Evolutionary conservation across 768 basidiomycete species (phyloP), one percentile per base, ranked within the genome.

Genomic region (Phaeotremella fagi): DNA sequence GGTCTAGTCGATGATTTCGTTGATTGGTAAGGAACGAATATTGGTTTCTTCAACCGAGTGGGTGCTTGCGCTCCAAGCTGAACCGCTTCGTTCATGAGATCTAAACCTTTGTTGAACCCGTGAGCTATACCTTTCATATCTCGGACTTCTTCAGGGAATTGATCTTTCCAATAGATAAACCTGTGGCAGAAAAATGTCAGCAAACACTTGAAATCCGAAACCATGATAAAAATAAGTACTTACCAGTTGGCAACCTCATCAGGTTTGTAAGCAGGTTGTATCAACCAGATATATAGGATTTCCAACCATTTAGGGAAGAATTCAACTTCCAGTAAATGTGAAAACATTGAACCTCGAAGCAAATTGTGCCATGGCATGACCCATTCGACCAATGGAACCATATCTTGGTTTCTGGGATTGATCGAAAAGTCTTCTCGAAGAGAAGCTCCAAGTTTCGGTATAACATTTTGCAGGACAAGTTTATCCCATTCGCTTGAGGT

Each of bases 251-350:
- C 87, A 9, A 99, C 90, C 73, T 98, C 90, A 62, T 87, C 88
- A 63, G 90, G 86, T 76, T 83, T 91, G 66, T 86, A 86, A 42
- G 78, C 82, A 0, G 90, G 88, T 64, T 90, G 87, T n/a, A 86
- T 79, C 35, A 99, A 84, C 95, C 95, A 98, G 41, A 89, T 75
- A 68, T 92, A 85, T 22, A 99, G 78, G 20, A 88, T 84, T 45
- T 90, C 86, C 55, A 98, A 79, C 91, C 92, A 99, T 71, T 95
- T 94, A 3, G 90, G 88, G 81, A 97, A 97, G 78, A 98, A 94
- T 65, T 90, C 90, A 4, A 81, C 80, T 71, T 94, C 88, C 58
- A 99, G 77, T 12, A 99, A 77, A 66, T 91, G 88, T 1, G 84
- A 80, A 64, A 95, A 80, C 56, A 94, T 81, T 3, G 86, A 83